phyloP scores from a whole-genome alignment of 73 alveolate species.

The Stentor coeruleus region DNA sequence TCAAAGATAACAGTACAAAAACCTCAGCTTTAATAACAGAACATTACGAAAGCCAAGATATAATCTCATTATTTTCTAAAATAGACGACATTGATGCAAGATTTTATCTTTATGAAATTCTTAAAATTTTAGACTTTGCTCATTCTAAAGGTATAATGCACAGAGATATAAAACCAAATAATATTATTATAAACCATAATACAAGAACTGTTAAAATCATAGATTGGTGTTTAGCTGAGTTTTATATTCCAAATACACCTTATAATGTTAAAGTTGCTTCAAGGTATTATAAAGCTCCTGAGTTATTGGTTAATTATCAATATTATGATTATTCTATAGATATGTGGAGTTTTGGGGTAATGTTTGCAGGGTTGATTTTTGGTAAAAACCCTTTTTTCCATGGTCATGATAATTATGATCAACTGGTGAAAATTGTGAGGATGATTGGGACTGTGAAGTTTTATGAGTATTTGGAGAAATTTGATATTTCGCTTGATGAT shows the following conservation, averaged over 20 bases:
- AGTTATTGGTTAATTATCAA: conserved; percentile 75
- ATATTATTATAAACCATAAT: conserved; percentile 89
- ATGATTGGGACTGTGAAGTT: conserved; percentile 89
- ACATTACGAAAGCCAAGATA: conserved; percentile 83
- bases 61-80: conserved; percentile 74
- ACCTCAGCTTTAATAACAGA: conserved; percentile 84
- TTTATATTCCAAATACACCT: conserved; percentile 85
- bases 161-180: conserved; percentile 96
- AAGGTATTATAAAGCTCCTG: conserved; percentile 94
- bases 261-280: conserved; percentile 95
- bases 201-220: conserved; percentile 78
- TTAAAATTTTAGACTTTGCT: conserved; percentile 91
- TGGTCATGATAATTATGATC: conserved; percentile 95
- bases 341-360: conserved; percentile 89
- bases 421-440: conserved; percentile 90
- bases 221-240: conserved; percentile 99
- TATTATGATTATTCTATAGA: conserved; percentile 84
- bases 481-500: conserved; percentile 46
- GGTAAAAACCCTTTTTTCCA: conserved; percentile 96
- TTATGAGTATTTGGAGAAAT: conserved; percentile 31
- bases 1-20: conserved; percentile 90
- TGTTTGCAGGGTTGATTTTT: conserved; percentile 92
- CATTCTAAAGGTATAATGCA: conserved; percentile 96
- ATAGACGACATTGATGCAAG: conserved; percentile 88
- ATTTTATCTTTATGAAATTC: conserved; percentile 84